Percentiles rank a stretch among this genome's conserved stretches.
Evolutionary conservation across 495 filamentous ascomycete species (phyloP).

Genomic region (Hapsidospora chrysogenum): DNA sequence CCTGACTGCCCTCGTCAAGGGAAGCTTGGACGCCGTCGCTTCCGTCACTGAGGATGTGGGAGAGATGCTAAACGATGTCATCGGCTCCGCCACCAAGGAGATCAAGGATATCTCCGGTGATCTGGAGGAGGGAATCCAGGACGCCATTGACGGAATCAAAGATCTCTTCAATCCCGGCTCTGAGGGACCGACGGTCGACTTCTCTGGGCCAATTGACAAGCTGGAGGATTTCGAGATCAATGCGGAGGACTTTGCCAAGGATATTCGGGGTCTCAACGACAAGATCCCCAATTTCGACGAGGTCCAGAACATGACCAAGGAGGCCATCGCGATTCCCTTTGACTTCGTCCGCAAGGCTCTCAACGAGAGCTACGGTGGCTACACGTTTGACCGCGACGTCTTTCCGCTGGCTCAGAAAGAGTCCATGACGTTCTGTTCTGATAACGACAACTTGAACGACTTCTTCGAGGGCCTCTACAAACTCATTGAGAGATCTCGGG

Average conservation of each 20-base stretch:
- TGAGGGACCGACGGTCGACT: conserved; percentile 31
- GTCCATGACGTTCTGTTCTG: conserved; percentile 70
- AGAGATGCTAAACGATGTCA: conserved; percentile 54
- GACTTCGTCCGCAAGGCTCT: conserved; percentile 52
- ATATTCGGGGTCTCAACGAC: conserved; percentile 49
- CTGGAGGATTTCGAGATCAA: conserved; percentile 55
- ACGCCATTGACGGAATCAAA: conserved; percentile 37
- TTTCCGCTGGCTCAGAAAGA: conserved; percentile 74
- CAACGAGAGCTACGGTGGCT: conserved; percentile 45
- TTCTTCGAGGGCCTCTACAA: conserved; percentile 64
- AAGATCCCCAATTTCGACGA: conserved; percentile 70
- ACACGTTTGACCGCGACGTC: conserved; percentile 55
- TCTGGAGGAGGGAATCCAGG: conserved; percentile 47
- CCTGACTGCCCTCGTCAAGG: conserved; percentile 61
- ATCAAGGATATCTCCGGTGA: conserved; percentile 35
- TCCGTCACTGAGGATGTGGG: conserved; percentile 52
- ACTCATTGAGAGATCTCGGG: conserved; percentile 43
- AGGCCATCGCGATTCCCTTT: conserved; percentile 60
- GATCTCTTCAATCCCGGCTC: conserved; percentile 20
- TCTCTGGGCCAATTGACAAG: conserved; percentile 38
- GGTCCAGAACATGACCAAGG: conserved; percentile 60
- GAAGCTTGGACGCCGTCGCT: conserved; percentile 53
- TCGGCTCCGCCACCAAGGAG: conserved; percentile 45
- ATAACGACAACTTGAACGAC: conserved; percentile 64
- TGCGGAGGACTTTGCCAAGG: conserved; percentile 42